These are phyloP conservation scores for Pulicaria dysenterica DNA, from an alignment of 129 eudicot species.

Conservation along the genomic window DNA sequence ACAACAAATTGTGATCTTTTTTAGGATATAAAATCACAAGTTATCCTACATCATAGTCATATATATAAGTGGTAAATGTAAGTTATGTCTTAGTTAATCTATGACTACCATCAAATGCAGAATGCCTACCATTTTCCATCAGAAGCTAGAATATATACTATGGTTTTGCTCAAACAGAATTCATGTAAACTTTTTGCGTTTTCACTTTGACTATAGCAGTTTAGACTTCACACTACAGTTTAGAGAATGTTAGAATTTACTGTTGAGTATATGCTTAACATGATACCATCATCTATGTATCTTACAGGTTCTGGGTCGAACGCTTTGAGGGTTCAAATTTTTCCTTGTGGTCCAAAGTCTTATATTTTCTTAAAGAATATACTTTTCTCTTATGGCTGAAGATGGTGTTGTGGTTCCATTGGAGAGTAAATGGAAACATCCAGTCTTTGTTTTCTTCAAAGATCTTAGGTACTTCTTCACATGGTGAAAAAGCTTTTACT, in stretches of 20 bases:
- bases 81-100: not conserved
- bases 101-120: too few species aligned
- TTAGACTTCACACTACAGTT: not conserved
- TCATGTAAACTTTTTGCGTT: too few species aligned
- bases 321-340: constrained; percentile 7
- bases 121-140: too few species aligned
- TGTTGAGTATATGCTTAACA: constrained; percentile 12
- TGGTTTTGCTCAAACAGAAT: too few species aligned
- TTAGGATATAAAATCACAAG: constrained; percentile 6
- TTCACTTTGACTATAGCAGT: not conserved
- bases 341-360: not conserved
- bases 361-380: not conserved
- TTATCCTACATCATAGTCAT: not conserved
- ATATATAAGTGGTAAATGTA: not conserved
- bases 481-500: not conserved
- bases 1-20: not conserved
- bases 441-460: constrained; percentile 65
- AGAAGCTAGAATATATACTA: too few species aligned
- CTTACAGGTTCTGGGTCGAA: constrained; percentile 16
- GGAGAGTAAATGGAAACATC: constrained; percentile 44
- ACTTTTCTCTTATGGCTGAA: constrained; percentile 44
- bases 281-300: constrained; percentile 15
- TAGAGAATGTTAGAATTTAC: not conserved
- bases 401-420: constrained; percentile 33
- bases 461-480: constrained; percentile 50